Evolutionary conservation across 805 yeast genomes (phyloP), one percentile per base, ranked within the genome.

Genomic region (Pichia exigua): DNA sequence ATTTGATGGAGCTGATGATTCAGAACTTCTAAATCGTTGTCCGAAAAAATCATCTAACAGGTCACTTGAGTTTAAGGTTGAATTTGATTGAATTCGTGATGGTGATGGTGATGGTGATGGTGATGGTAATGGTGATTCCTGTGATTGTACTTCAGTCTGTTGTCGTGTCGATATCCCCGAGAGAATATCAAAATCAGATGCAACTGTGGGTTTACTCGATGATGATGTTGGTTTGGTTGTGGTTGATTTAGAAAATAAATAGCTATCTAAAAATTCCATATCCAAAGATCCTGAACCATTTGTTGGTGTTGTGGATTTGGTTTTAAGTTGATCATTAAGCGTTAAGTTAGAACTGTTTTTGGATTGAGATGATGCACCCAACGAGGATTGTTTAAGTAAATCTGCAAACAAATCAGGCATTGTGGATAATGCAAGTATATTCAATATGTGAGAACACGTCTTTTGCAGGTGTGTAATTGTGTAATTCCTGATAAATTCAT

Each of bases 391-490:
- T 10, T 63, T 59, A 49, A 75, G 60, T 27, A 75, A 62, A 54
- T 71, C 69, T 2, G 78, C 78, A 68, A 75, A 75, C 22, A 74
- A 66, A 56, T 74, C 78, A 42, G 28, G 15, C 49, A 47, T 47
- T 11, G 22, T 4, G 7, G 26, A 11, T 12, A 20, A 21, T 20
- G 24, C 10, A n/a, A 6, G 2, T 18, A 6, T 35, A 15, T 35
- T n/a, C n/a, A 20, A 17, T 35, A 8, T n/a, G 3, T 35, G 20
- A n/a, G 18, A 13, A 32, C 2, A 32, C 9, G 18, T 4, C 8
- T 15, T 15, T n/a, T n/a, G n/a, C n/a, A n/a, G n/a, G n/a, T n/a
- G n/a, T n/a, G n/a, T n/a, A n/a, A n/a, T n/a, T n/a, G n/a, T n/a
- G n/a, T n/a, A n/a, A n/a, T n/a, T 15, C n/a, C 32, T 28, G 11